Base-by-base conservation (phyloP, 1,284 basidiomycete species). In the Cutaneotrichosporon dermatis region DNA sequence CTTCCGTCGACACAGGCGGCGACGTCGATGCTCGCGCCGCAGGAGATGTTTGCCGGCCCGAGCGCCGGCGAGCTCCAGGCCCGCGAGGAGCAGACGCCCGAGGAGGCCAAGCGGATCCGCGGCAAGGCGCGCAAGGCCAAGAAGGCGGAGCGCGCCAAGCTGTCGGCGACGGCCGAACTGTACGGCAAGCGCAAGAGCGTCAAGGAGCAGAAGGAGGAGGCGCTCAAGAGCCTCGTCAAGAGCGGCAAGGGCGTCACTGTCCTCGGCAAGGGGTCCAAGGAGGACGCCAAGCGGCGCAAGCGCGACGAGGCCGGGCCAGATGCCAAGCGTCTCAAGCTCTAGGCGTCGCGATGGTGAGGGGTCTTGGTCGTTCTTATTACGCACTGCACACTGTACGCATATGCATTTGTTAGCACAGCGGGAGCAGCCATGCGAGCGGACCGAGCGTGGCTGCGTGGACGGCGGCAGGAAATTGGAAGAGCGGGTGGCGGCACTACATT, bases 11-110 rank as follows among this genome's bases (percentile, higher is more conserved):
- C 86, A 2, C 85, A 87, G 66, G 86, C 89, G 0, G 81, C 85
- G 0, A 82, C 87, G 4, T 87, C 86, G 0, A 88, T 93, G 83
- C 84, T 99, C 54, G 92, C 96, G 0, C 96, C 96, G 0, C 92
- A 98, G 73, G 96, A 99, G 79, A 80, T 99, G 39, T 90, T 89
- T 69, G 80, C 85, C 0, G 75, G 76, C 3, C 83, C 88, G 0
- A 73, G 80, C 4, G 68, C 83, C 0, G 76, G 83, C 9, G 82
- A 84, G 49, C 80, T 84, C 46, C 84, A 85, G 43, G 81, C 85
- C 4, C 83, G 85, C 51, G 87, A 85, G 57, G 95, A 98, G 75
- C 82, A 97, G 62, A 92, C 90, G 6, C 90, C 93, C 0, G 79
- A 82, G 35, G 88, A 97, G 79, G 96, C 96, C 78, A 86, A 86